These are phyloP conservation scores for Salix exigua DNA, from an alignment of 345 rosid species.

Conservation along the genomic window DNA sequence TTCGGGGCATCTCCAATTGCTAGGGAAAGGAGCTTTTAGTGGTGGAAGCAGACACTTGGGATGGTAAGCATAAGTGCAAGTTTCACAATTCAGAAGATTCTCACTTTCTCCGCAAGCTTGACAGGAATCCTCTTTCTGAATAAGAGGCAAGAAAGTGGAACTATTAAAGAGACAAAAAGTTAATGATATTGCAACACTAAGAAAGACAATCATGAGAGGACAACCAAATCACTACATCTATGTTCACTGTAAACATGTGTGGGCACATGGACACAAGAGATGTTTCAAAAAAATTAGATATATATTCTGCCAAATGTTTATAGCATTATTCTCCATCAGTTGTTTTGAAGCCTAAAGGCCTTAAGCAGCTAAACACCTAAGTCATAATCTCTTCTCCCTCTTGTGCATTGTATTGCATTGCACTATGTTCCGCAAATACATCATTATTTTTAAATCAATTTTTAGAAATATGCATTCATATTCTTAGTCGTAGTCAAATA, in stretches of 20 bases:
- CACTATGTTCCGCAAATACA: neutral
- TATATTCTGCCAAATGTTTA: neutral
- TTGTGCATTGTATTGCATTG: neutral
- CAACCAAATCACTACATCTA: neutral
- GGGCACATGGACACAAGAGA: neutral
- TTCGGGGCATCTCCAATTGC: constrained; percentile 96
- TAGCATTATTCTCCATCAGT: neutral
- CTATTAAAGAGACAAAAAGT: neutral
- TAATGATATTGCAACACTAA: neutral
- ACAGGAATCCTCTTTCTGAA: constrained; percentile 64
- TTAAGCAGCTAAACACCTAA: neutral
- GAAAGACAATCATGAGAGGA: neutral
- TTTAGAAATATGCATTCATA: neutral
- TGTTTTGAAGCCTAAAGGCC: neutral
- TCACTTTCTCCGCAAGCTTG: constrained; percentile 86
- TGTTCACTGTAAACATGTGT: neutral
- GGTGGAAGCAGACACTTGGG: constrained; percentile 83
- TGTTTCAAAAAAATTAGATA: neutral
- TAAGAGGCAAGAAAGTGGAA: constrained; percentile 11
- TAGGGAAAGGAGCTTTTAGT: constrained; percentile 59
- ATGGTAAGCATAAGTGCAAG: constrained; percentile 85
- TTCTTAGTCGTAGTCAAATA: neutral
- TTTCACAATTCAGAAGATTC: constrained; percentile 73
- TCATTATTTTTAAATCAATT: neutral
- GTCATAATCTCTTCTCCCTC: neutral